Base-by-base conservation (phyloP, 805 yeast species). In the Candida xyloterini region DNA sequence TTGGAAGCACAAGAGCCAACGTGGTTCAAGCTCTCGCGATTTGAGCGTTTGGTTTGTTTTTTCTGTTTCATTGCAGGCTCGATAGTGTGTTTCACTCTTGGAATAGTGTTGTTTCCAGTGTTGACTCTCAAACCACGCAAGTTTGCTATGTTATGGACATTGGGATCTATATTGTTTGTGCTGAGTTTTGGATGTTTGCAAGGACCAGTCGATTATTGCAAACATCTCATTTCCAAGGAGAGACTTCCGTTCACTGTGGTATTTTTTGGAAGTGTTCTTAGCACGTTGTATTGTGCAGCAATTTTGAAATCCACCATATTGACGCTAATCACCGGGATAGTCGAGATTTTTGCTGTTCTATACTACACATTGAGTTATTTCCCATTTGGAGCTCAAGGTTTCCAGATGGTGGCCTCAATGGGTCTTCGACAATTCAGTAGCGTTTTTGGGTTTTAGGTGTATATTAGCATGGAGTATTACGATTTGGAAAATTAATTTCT, bases 301-400 rank as follows among this genome's bases (percentile, higher is more conserved):
- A 68, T 82, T 21, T 57, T 81, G 51, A 83, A 80, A 52, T 79
- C 84, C 39, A 80, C 95, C 0, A 55, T 93, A 6, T 65, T 89
- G 36, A 88, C 98, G 0, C 63, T 93, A 9, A 56, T 88, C 10
- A 79, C 88, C 23, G 84, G 93, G 30, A 62, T 84, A 2, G 62
- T 85, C 9, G 97, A 93, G 61, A 67, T 90, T 7, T 62, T 93
- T 40, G 91, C 96, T 1, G 89, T 93, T n/a, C 54, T 88, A 5
- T 90, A 90, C 70, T 93, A 93, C 60, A 81, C 93, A 0, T 71
- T 91, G 29, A 85, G 95, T 54, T 93, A 93, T 62, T 91, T 93
- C 73, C 99, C 99, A 31, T 84, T 90, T 66, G 99, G 99, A 10
- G 85, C 91, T 1, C 83, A 84, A 45, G 84, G 95, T 2, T 57